These are phyloP conservation scores for Dactylellina drechsleri DNA, from an alignment of 2,329 filamentous ascomycete species.

Conservation along the genomic window DNA sequence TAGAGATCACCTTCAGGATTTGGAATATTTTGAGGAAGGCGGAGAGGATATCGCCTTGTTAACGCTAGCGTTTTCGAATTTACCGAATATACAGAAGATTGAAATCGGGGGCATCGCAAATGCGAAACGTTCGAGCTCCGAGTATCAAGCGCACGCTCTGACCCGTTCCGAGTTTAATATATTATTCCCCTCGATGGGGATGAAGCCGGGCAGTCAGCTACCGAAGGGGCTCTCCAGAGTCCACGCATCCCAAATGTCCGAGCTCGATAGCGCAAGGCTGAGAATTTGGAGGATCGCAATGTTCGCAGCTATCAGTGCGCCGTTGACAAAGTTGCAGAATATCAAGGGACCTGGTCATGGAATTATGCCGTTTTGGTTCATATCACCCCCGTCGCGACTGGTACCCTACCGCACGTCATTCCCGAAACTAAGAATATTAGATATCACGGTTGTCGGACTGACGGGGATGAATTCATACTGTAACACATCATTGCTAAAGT, in stretches of 20 bases:
- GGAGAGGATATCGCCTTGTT: constrained; percentile 3
- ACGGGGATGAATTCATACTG: not conserved
- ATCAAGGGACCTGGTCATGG: not conserved
- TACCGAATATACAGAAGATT: constrained; percentile 21
- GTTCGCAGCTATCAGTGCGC: not conserved
- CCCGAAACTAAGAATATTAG: constrained; percentile 1
- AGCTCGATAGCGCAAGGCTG: not conserved
- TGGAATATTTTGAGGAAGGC: not conserved
- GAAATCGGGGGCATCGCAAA: not conserved
- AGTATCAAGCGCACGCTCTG: not conserved
- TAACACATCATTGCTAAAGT: not conserved
- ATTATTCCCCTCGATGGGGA: constrained; percentile 7
- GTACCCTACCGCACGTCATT: not conserved
- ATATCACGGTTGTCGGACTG: not conserved
- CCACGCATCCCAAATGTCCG: constrained; percentile 1
- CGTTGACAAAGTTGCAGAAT: too few species aligned
- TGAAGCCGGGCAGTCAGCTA: not conserved
- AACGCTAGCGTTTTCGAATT: constrained; percentile 12
- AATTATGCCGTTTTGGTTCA: not conserved
- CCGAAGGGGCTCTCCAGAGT: not conserved
- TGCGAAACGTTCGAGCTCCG: too few species aligned
- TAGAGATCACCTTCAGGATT: not conserved
- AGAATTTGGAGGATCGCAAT: not conserved
- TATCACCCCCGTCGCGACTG: not conserved
- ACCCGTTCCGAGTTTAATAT: constrained; percentile 20